Evolutionary conservation across 2,329 filamentous ascomycete genomes (phyloP).

Genomic region (Microdochium trichocladiopsis): DNA sequence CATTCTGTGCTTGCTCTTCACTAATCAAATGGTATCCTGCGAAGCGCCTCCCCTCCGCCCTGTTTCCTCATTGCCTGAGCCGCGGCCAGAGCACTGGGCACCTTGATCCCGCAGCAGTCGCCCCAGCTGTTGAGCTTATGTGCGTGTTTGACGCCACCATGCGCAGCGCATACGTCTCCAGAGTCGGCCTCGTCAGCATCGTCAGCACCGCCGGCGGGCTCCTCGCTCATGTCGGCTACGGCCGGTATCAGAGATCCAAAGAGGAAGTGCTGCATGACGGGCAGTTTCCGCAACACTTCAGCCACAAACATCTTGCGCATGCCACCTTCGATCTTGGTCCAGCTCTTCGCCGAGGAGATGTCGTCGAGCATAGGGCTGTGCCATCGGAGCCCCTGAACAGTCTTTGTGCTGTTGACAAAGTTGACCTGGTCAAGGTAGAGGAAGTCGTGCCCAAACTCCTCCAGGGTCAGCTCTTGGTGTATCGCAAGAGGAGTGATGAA

Average conservation of each 20-base stretch:
- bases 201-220: constrained; percentile 39
- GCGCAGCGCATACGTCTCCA: constrained; percentile 54
- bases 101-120: constrained; percentile 96
- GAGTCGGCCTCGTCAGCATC: constrained; percentile 45
- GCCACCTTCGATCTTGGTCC: constrained; percentile 86
- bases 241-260: constrained; percentile 84
- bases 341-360: constrained; percentile 82
- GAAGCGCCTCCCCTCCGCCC: constrained; percentile 50
- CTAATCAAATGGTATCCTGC: constrained; percentile 78
- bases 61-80: constrained; percentile 81
- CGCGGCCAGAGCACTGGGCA: constrained; percentile 88
- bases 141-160: constrained; percentile 61
- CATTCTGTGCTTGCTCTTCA: background rate
- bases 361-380: constrained; percentile 98
- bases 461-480: constrained; percentile 80
- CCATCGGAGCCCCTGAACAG: constrained; percentile 89
- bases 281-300: constrained; percentile 87
- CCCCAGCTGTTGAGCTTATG: constrained; percentile 75
- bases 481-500: constrained; percentile 75
- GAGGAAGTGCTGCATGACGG: constrained; percentile 97
- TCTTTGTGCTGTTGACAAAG: constrained; percentile 96
- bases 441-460: constrained; percentile 78
- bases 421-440: constrained; percentile 88
- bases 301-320: constrained; percentile 97
- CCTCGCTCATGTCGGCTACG: constrained; percentile 70